These are phyloP conservation scores for Pelagophyceae sp. DNA, from an alignment of 352 stramenopile genomes.

Conservation along the genomic window DNA sequence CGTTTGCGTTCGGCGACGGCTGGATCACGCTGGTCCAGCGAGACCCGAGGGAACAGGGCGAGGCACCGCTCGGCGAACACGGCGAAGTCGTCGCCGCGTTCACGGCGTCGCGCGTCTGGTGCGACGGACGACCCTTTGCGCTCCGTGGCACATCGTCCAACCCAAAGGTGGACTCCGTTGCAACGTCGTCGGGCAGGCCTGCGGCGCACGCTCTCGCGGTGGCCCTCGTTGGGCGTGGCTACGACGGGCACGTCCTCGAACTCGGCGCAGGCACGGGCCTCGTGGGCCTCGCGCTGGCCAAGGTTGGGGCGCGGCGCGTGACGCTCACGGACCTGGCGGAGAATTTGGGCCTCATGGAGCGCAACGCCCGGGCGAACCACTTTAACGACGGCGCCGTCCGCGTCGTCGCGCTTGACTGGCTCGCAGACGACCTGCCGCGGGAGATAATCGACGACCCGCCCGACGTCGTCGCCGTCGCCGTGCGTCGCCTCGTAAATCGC, in stretches of 20 bases:
- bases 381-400: neutral
- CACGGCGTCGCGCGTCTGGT: constrained; percentile 13
- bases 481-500: no score
- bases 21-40: neutral
- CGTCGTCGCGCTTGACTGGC: constrained; percentile 5
- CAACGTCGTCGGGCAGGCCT: no score
- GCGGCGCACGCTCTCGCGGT: neutral
- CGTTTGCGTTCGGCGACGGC: neutral
- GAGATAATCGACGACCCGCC: no score
- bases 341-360: neutral
- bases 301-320: neutral
- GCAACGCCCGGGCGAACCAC: neutral
- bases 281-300: neutral
- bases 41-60: neutral
- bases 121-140: no score
- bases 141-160: no score
- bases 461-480: neutral
- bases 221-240: neutral
- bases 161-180: no score
- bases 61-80: neutral
- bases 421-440: neutral
- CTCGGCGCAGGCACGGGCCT: constrained; percentile 5
- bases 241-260: neutral
- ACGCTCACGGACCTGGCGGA: constrained; percentile 7
- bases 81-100: neutral